Conservation (phyloP, 1,139 yeast species). For the Protomyces gravidus region DNA sequence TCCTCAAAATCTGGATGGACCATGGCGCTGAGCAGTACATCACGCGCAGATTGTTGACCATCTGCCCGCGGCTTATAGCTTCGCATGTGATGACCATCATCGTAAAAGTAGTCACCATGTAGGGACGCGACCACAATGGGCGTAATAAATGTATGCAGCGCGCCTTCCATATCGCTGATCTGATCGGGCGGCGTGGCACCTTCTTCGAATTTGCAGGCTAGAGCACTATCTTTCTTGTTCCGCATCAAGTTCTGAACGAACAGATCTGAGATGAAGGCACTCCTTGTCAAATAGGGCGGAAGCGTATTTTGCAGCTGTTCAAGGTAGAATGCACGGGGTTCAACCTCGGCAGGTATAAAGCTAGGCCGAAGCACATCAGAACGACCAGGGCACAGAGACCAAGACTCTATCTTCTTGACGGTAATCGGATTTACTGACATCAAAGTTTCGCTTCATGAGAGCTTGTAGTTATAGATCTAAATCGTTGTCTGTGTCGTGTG, state of each 20-base stretch:
- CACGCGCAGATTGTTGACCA: neutral
- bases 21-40: neutral
- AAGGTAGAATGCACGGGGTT: neutral
- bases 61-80: neutral
- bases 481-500: too few relatives aligned
- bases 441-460: too few relatives aligned
- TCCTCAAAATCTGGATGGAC: neutral
- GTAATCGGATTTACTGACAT: too few relatives aligned
- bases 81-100: neutral
- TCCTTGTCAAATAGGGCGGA: neutral
- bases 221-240: neutral
- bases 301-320: neutral
- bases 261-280: neutral
- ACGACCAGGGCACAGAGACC: neutral
- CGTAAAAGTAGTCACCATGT: neutral
- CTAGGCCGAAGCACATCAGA: neutral
- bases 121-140: neutral
- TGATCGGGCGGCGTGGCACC: neutral
- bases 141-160: neutral
- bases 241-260: neutral
- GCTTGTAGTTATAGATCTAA: too few relatives aligned
- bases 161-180: neutral
- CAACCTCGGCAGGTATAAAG: neutral
- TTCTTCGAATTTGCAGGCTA: neutral
- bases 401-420: too few relatives aligned